A percentile compares a stretch with the other conserved stretches of the same genome.
phyloP scores from a whole-genome alignment of 495 filamentous ascomycete species.

The Venustampulla echinocandica region DNA sequence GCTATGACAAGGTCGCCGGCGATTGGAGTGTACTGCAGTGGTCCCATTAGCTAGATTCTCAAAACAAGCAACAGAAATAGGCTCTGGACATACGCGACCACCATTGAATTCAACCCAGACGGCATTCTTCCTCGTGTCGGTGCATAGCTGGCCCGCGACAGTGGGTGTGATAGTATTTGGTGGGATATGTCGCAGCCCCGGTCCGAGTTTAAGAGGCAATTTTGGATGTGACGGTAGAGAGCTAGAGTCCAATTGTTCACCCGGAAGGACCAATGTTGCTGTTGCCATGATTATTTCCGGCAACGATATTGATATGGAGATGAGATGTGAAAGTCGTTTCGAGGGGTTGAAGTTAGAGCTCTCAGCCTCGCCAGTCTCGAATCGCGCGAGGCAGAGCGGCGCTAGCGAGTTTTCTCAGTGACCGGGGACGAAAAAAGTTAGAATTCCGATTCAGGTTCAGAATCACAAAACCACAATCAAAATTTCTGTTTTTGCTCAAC shows the following conservation, averaged over 20 bases:
- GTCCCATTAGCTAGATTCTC: constrained; percentile 8
- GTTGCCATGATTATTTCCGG: constrained; percentile 34
- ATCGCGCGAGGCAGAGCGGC: constrained; percentile 7
- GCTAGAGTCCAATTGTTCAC: constrained; percentile 59
- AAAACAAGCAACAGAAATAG: background rate
- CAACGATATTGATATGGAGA: background rate
- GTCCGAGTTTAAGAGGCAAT: constrained; percentile 70
- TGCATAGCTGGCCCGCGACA: constrained; percentile 68
- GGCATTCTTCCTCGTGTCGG: constrained; percentile 69
- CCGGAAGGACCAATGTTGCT: constrained; percentile 60
- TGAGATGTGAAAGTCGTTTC: too few relatives aligned
- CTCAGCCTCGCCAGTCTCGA: constrained; percentile 25
- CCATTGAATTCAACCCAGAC: constrained; percentile 66
- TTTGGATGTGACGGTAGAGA: constrained; percentile 56
- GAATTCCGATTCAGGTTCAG: too few relatives aligned
- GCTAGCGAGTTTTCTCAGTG: constrained; percentile 20
- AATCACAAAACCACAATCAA: background rate
- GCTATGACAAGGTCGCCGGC: constrained; percentile 77
- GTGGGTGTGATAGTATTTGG: constrained; percentile 63
- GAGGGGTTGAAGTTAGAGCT: too few relatives aligned
- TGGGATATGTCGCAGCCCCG: constrained; percentile 68
- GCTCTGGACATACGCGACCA: constrained; percentile 44
- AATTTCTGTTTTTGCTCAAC: background rate
- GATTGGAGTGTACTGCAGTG: constrained; percentile 63
- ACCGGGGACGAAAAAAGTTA: constrained; percentile 17